Base-by-base conservation (phyloP, 208 protist species). In the Trypanosoma scelopori region DNA sequence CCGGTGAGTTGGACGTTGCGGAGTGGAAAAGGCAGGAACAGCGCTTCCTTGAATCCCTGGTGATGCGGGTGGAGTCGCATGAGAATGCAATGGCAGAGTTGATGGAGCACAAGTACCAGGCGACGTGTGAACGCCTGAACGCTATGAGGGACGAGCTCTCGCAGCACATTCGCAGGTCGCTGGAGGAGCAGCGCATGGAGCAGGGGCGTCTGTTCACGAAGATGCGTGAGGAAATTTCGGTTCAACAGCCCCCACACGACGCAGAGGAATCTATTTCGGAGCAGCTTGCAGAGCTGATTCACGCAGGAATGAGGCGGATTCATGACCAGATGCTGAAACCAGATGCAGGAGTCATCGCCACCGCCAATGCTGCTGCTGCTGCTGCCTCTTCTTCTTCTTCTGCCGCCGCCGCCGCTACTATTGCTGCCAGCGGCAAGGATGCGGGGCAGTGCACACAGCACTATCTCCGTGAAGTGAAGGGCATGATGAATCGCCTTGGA, bases 251-350 rank as follows among this genome's bases (percentile, higher is more conserved):
- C 18, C 43, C 65, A 23, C 55, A 62, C 30, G 30, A 68, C 4
- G 53, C 70, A 18, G 71, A 60, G 39, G 69, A 76, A 23, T 67
- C 67, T 28, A 77, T 82, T 59, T 66, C 64, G 43, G 59, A 70
- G 28, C 67, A 81, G 47, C 78, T 92, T 11, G 68, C 82, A 48
- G 37, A 78, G 18, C 71, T 89, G 27, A 90, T 93, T 55, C 58
- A 90, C 45, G 76, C 71, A 25, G 81, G 87, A 4, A 77, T 93
- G 68, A 59, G 60, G 43, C 69, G 71, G 5, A 78, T 89, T 41
- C 69, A 79, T n/a, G 55, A 58, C 25, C 69, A 74, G 28, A 55
- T 91, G 47, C 55, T 57, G n/a, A 46, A 42, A 37, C 55, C 41
- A 6, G 52, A 41, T 16, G 47, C 23, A 23, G 60, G 47, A 35